Evolutionary conservation across 2,329 filamentous ascomycete genomes (phyloP), one percentile per base, ranked within the genome.

Genomic region (Aureobasidium sp.): DNA sequence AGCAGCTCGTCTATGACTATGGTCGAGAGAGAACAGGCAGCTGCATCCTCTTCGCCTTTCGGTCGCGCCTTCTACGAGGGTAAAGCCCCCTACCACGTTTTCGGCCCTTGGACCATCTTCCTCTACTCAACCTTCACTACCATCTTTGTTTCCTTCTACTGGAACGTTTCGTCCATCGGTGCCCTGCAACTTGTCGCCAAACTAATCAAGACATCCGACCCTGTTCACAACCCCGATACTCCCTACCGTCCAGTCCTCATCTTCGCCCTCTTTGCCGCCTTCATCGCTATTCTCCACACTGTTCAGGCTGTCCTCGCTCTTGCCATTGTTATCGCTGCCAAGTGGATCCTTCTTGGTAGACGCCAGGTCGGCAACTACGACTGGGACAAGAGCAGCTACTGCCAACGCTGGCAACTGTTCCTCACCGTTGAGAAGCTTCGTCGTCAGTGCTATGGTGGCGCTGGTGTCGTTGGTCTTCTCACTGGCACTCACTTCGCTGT

Each of bases 371-470:
- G 82, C 15, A 79, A 79, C 63, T 82, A 82, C 65, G 79, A 83
- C 69, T 84, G 82, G 82, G 82, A 84, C 67, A 79, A 79, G 68
- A 78, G 73, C 25, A 73, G 76, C 16, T 84, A 84, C 70, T 83
- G 81, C 69, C 82, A 84, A 66, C 78, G 80, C 37, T 84, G 82
- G 81, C 81, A 84, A 66, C 67, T 83, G 9, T 81, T 80, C 67
- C 73, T 83, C 3, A 75, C 75, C 34, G 75, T 83, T 41, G 81
- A 84, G 71, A 75, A 75, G 21, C 69, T 84, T 3, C 76, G 81
- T 1, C 74, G 78, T 9, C 71, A 77, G 44, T 82, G 80, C 68
- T 83, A 79, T 65, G 76, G 77, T 3, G 77, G 78, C 1, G 68
- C 78, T 30, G 82, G 82, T 16, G 73, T 85, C 21, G 71, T 83